phyloP scores from a whole-genome alignment of 371 early-diverging fungal species.

The Modicella reniformis region DNA sequence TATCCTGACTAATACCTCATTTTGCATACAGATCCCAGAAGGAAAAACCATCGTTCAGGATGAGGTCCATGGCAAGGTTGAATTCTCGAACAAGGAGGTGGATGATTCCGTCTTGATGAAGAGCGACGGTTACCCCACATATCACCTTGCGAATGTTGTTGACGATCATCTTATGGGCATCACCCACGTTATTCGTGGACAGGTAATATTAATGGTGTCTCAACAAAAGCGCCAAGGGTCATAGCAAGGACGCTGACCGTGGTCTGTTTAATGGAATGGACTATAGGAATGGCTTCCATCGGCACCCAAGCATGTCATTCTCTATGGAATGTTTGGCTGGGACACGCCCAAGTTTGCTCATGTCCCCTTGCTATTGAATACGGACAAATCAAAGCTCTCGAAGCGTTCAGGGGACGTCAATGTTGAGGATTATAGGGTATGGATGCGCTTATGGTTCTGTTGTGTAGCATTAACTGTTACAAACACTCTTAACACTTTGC shows the following conservation, averaged over 20 bases:
- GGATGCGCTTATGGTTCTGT: background rate
- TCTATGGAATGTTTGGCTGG: slow-evolving; percentile 89
- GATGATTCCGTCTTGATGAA: slow-evolving; percentile 93
- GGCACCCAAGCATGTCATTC: slow-evolving; percentile 87
- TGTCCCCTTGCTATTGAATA: slow-evolving; percentile 87
- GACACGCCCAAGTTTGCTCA: slow-evolving; percentile 83
- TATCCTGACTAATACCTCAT: background rate
- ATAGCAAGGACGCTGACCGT: background rate
- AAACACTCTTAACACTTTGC: background rate
- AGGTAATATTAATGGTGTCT: slow-evolving; percentile 60
- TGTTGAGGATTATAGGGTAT: slow-evolving; percentile 72
- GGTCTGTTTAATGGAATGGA: background rate
- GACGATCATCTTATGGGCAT: slow-evolving; percentile 93
- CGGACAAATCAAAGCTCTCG: slow-evolving; percentile 85
- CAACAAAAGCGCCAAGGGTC: no score
- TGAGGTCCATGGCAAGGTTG: slow-evolving; percentile 78
- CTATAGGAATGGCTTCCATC: slow-evolving; percentile 91
- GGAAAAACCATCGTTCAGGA: slow-evolving; percentile 76
- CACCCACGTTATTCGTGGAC: slow-evolving; percentile 92
- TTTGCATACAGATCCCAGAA: slow-evolving; percentile 63
- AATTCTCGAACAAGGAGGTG: slow-evolving; percentile 75
- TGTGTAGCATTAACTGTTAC: background rate
- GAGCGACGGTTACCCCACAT: slow-evolving; percentile 93
- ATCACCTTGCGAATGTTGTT: slow-evolving; percentile 95
- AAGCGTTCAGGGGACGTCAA: slow-evolving; percentile 86